Evolutionary conservation across 164 flowering plant species (phyloP), one percentile per base, ranked within the genome.

Genomic region (Aristolochia californica): DNA sequence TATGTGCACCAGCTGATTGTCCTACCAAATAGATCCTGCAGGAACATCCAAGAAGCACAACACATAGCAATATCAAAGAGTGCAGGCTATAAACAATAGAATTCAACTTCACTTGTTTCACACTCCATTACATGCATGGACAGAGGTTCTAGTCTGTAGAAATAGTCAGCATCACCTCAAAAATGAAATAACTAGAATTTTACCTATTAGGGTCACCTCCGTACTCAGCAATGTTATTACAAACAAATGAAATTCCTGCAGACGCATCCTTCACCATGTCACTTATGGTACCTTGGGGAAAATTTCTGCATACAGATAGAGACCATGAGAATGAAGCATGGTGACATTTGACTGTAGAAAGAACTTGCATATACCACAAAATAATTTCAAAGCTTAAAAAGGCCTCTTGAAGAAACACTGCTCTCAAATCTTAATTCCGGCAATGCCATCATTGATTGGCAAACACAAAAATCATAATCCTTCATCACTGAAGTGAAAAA

Each of bases 1-100:
- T 89, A 72, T 93, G 99, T 58, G 97, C 99, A 72, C 99, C 99
- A 61, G 97, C 97, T 49, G 99, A 89, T 69, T 93, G 99, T 20
- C 99, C 99, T 84, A 89, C 82, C 43, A 93, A 63, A 73, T 82
- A 93, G 57, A 93, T 72, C 79, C 97, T 93, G 64, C 51, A 45
- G 21, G 62, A 57, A 60, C 0, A 56, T 51, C 21, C 26, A 51
- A n/a, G 40, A 20, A 12, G 13, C 15, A 20, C 0, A 27, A 26
- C 54, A 50, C n/a, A n/a, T 50, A 8, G 1, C 26, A 50, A 50
- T 8, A 22, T 26, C 17, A 50, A 23, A 56, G 20, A 47, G 50
- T 1, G 50, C 18, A 47, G 50, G 5, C 13, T n/a, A 17, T n/a
- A 47, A 17, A 20, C 50, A 47, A 47, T 47, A 47, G 18, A 4